A percentile compares a stretch with the other conserved stretches of the same genome.
Conservation (phyloP, 2,329 filamentous ascomycete genomes). For the Eutypa lata region DNA sequence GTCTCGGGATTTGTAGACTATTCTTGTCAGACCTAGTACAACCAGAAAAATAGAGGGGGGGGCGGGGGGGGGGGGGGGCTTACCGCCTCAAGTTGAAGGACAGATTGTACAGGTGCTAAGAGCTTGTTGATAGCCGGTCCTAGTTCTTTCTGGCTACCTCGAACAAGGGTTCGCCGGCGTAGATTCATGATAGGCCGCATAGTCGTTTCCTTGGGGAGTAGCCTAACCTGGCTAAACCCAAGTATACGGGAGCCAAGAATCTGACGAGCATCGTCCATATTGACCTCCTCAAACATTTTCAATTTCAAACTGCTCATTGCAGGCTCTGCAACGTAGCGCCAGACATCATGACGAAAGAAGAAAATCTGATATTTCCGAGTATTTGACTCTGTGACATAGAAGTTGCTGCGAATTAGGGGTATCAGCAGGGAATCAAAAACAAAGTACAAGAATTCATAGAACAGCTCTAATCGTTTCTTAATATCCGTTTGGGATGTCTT, state of each 20-base stretch:
- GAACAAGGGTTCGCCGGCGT: conserved; percentile 56
- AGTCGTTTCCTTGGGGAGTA: conserved; percentile 76
- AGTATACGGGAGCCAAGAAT: conserved; percentile 62
- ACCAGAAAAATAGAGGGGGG: not conserved
- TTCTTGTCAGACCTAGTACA: conserved; percentile 8
- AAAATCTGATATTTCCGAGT: conserved; percentile 77
- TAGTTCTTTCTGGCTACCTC: conserved; percentile 35
- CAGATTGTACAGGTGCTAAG: conserved; percentile 70
- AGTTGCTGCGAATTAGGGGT: conserved; percentile 80
- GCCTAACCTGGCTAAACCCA: conserved; percentile 73
- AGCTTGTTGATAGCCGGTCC: conserved; percentile 47
- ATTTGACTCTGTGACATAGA: conserved; percentile 92
- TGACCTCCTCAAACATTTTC: conserved; percentile 77
- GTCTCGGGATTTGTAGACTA: conserved; percentile 49
- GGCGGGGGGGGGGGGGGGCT: too few relatives aligned
- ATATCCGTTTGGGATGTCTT: conserved; percentile 71
- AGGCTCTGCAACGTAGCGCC: conserved; percentile 74
- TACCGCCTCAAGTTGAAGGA: conserved; percentile 77
- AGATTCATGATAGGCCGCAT: conserved; percentile 88
- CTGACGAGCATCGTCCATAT: conserved; percentile 49
- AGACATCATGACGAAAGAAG: conserved; percentile 93
- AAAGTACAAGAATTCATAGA: conserved; percentile 87
- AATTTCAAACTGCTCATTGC: conserved; percentile 64
- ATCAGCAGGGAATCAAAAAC: conserved; percentile 89
- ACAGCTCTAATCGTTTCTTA: conserved; percentile 72